phyloP scores from a whole-genome alignment of 495 filamentous ascomycete species.

The Hamigera avellanea region DNA sequence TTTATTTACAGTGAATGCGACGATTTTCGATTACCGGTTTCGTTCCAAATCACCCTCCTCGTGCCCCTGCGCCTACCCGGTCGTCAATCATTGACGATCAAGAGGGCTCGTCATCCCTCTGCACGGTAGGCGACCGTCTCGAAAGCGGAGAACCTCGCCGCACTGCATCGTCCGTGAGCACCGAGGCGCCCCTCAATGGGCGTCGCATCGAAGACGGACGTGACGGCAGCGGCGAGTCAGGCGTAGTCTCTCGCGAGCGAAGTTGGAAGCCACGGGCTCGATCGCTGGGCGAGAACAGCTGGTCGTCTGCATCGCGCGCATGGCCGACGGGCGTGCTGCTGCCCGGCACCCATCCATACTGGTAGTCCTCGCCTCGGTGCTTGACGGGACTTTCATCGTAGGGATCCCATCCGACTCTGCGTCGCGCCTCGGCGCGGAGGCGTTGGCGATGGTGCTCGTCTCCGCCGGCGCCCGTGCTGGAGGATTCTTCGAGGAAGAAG shows the following conservation, averaged over 20 bases:
- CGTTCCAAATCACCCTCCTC: no score
- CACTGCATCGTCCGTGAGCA: slow-evolving; percentile 11
- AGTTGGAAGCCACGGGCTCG: slow-evolving; percentile 17
- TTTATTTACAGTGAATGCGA: no score
- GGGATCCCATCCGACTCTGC: slow-evolving; percentile 82
- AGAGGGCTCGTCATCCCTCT: slow-evolving; percentile 8
- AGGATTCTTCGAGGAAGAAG: slow-evolving; percentile 84
- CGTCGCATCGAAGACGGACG: slow-evolving; percentile 14
- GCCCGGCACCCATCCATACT: slow-evolving; percentile 23
- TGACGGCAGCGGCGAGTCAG: slow-evolving; percentile 18
- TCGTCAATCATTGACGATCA: no score
- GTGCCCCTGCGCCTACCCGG: no score
- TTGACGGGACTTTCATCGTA: slow-evolving; percentile 65
- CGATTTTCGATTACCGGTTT: no score
- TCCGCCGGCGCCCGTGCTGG: slow-evolving; percentile 58
- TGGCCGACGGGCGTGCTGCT: slow-evolving; percentile 14
- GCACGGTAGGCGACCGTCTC: slow-evolving; percentile 9
- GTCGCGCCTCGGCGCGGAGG: slow-evolving; percentile 59
- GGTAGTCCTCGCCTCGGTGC: slow-evolving; percentile 49
- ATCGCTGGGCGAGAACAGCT: slow-evolving; percentile 21
- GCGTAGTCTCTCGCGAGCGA: slow-evolving; percentile 30
- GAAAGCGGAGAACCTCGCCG: background rate
- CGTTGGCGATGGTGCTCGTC: slow-evolving; percentile 59
- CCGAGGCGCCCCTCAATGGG: slow-evolving; percentile 6
- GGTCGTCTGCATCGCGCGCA: slow-evolving; percentile 12